phyloP scores from a whole-genome alignment of 2,329 filamentous ascomycete species.

The Ophiostoma himal-ulmi region DNA sequence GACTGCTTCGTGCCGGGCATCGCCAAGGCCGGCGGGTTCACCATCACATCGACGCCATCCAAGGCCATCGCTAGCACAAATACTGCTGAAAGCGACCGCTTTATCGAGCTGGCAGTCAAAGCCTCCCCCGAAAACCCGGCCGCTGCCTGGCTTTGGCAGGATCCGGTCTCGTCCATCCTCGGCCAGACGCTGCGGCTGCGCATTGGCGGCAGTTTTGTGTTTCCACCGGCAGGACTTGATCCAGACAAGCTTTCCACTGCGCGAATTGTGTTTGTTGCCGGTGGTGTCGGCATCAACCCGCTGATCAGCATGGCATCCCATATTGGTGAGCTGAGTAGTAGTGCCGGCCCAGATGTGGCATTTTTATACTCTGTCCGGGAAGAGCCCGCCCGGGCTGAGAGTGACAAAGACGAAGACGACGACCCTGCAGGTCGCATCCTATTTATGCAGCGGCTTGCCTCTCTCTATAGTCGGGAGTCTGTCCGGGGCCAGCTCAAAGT shows the following conservation, averaged over 20 bases:
- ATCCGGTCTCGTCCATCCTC: constrained; percentile 44
- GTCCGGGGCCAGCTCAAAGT: constrained; percentile 41
- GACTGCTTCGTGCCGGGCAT: constrained; percentile 70
- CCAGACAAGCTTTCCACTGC: constrained; percentile 24
- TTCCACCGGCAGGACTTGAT: constrained; percentile 53
- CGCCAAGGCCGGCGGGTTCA: constrained; percentile 74
- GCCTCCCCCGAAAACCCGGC: constrained; percentile 63
- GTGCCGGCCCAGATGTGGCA: constrained; percentile 39
- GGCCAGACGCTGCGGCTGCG: constrained; percentile 57
- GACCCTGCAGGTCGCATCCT: constrained; percentile 34
- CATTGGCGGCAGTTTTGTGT: constrained; percentile 76
- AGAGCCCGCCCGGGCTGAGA: background rate
- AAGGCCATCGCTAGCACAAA: constrained; percentile 34
- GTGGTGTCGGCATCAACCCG: constrained; percentile 78
- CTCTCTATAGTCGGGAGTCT: constrained; percentile 36
- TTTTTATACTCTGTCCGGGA: constrained; percentile 56
- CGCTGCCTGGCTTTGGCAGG: constrained; percentile 69
- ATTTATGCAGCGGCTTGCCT: constrained; percentile 46
- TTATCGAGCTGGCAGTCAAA: constrained; percentile 75
- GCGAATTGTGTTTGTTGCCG: constrained; percentile 68
- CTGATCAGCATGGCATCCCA: constrained; percentile 66
- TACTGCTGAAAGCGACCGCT: constrained; percentile 31
- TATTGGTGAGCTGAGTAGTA: constrained; percentile 43
- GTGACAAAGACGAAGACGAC: constrained; percentile 19
- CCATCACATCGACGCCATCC: constrained; percentile 70